Base-by-base conservation (phyloP, 2,329 filamentous ascomycete species). In the Microascus cirrosus region DNA sequence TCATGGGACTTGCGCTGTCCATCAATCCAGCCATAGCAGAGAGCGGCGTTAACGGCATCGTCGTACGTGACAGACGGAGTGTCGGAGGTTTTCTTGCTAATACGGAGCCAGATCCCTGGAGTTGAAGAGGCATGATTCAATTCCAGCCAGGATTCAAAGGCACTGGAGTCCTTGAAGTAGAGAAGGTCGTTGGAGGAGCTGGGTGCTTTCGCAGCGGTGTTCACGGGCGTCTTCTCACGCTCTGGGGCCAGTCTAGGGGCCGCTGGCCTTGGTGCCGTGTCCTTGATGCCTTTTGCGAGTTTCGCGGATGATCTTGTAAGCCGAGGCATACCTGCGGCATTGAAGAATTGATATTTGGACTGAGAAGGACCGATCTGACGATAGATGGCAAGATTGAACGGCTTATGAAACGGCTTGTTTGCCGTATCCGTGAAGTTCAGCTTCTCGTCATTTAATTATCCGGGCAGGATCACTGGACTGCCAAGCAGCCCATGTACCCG, bases 21-120 rank as follows among this genome's bases (percentile, higher is more conserved):
- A 64, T 85, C 81, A 59, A 85, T 85, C 82, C 82, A 85, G 50
- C 83, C 82, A 63, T 78, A 79, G 65, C 81, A 84, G 7, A 85
- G 71, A 1, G 81, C 81, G 36, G 73, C 68, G 63, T 84, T 77
- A 20, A 85, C 72, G 1, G 81, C 81, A 64, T 83, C 69, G 60
- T 63, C 73, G 64, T 76, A 75, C 18, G 73, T 74, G 15, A 83
- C 67, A 0, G 77, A 77, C 1, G 70, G 61, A n/a, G 73, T 66
- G 3, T 67, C 65, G 1, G 73, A 72, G 22, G 66, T 58, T 59
- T 79, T 81, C 59, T 81, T 81, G 53, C 72, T 71, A 25, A 81
- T 68, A 55, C 76, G 72, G 18, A 81, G 68, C 70, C 78, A 77
- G 56, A 80, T 6, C 10, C 55, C 62, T 0, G 76, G 77, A 0